These are phyloP conservation scores for Juglanconis juglandina DNA, from an alignment of 2,329 filamentous ascomycete genomes.

Conservation along the genomic window DNA sequence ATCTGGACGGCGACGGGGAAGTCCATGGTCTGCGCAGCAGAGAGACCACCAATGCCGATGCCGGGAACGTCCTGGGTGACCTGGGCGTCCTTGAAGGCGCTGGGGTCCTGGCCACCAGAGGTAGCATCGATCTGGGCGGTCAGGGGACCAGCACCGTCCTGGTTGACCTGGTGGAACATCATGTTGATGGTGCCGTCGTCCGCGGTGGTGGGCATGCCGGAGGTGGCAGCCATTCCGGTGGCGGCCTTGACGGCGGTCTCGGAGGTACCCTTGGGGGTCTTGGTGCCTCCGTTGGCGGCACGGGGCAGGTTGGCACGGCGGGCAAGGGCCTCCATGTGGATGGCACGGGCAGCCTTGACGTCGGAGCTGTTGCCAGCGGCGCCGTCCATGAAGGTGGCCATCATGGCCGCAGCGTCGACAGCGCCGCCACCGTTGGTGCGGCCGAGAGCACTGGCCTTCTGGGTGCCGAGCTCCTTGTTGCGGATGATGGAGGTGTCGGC, in stretches of 20 bases:
- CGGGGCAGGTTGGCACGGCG: conserved; percentile 21
- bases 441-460: conserved; percentile 58
- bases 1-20: conserved; percentile 64
- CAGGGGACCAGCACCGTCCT: conserved; percentile 65
- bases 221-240: conserved; percentile 49
- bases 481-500: conserved; percentile 70
- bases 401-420: conserved; percentile 54
- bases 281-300: conserved; percentile 31
- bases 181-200: conserved; percentile 60
- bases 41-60: conserved; percentile 49
- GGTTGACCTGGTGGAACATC: conserved; percentile 69
- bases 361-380: conserved; percentile 25
- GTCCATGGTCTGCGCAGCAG: conserved; percentile 57
- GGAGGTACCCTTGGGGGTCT: conserved; percentile 32
- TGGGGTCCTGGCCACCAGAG: conserved; percentile 58
- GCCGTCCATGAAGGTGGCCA: conserved; percentile 58
- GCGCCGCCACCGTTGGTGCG: conserved; percentile 59
- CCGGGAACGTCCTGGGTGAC: conserved; percentile 45
- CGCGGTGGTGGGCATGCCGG: conserved; percentile 57
- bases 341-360: conserved; percentile 15
- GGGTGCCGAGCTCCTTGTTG: conserved; percentile 52
- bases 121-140: conserved; percentile 59
- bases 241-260: conserved; percentile 54
- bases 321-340: conserved; percentile 20
- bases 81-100: conserved; percentile 57